Base-by-base conservation (phyloP, 208 protist species). In the Acanthamoeba royreba region DNA sequence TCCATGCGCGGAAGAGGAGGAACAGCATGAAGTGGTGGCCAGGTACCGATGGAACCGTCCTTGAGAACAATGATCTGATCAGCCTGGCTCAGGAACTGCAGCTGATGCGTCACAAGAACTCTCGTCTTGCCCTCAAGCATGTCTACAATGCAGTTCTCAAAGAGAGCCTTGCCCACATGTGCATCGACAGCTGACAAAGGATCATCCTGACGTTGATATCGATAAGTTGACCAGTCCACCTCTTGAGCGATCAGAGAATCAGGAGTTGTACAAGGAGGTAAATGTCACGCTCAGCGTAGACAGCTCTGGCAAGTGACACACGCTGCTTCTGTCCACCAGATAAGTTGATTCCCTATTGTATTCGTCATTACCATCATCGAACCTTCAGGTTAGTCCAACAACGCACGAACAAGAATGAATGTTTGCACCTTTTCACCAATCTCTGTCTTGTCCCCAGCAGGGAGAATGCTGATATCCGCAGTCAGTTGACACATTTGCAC, bases 41-140 rank as follows among this genome's bases (percentile, higher is more conserved):
- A 33, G 19, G 4, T 45, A 40, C 15, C 93, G 33, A 95, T 94
- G 8, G 19, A 28, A 31, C 94, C 94, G 31, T 95, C 63, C 52
- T 95, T 95, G 38, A 95, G 9, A 0, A 98, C 96, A 28, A 99
- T 93, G 66, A 99, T 96, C 40, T 97, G 93, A 86, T 99, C 98
- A 7, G 90, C 97, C 0, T 96, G 49, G 1, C 94, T 58, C 19
- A 99, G 55, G 19, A 98, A 96, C 90, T 99, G 98, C n/a, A 99
- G 58, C 74, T 98, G 97, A 96, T 99, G 98, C 13, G 98, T 99
- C 11, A 98, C 98, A 0, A 99, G 95, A 9, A 99, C 87, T 11
- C 98, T 96, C 11, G 98, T 99, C 90, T 98, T 98, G 33, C 77
- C 61, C 4, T 31, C 58, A 31, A 99, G 94, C 3, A 88, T n/a